A percentile compares a stretch with the other conserved stretches of the same genome.
These are phyloP conservation scores for Leavenworthia alabamica DNA, from an alignment of 345 rosid species.

Conservation along the genomic window DNA sequence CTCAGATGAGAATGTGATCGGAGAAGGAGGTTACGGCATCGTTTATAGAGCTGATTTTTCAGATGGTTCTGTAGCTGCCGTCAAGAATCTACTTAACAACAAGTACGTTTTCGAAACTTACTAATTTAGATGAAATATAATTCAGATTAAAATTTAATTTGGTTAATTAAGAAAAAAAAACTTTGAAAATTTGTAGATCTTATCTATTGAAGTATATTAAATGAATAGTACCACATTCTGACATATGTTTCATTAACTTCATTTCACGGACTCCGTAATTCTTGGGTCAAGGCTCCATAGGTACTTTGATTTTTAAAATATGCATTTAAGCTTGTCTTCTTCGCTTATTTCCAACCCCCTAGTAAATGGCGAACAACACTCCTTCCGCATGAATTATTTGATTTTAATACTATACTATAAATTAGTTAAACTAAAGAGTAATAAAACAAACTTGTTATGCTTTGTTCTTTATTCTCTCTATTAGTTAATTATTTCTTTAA, in stretches of 20 bases:
- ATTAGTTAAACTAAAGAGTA: constrained; percentile 11
- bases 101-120: constrained; percentile 42
- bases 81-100: constrained; percentile 81
- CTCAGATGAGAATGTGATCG: constrained; percentile 69
- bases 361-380: constrained; percentile 12
- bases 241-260: constrained; percentile 19
- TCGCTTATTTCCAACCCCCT: constrained; percentile 10
- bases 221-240: constrained; percentile 9
- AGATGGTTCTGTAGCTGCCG: constrained; percentile 81
- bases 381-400: constrained; percentile 8
- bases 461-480: constrained; percentile 30
- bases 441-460: constrained; percentile 2
- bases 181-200: constrained; percentile 6
- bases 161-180: background rate
- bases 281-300: constrained; percentile 31
- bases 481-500: constrained; percentile 3
- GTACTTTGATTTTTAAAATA: constrained; percentile 15
- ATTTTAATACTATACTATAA: background rate
- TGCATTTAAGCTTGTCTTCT: background rate
- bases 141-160: background rate
- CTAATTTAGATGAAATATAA: background rate
- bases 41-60: constrained; percentile 67
- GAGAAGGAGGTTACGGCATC: constrained; percentile 95
- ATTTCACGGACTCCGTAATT: constrained; percentile 34
- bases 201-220: background rate